Base-by-base conservation (phyloP, 2,329 filamentous ascomycete species). In the Rhytidhysteron rufulum region DNA sequence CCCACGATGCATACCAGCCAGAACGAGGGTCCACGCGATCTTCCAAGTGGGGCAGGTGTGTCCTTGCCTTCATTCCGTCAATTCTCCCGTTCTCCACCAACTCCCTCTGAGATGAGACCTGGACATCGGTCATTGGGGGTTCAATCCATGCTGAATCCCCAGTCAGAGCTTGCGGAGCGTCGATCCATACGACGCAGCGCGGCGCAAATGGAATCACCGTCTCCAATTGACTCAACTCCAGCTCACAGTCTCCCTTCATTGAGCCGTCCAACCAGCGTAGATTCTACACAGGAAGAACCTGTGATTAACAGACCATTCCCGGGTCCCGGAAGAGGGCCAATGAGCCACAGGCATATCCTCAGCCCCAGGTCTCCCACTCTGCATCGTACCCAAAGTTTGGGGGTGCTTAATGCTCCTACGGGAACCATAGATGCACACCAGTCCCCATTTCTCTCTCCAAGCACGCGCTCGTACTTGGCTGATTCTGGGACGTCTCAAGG, bases 301-400 rank as follows among this genome's bases (percentile, higher is more conserved):
- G 42, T 47, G 9, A 42, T 49, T n/a, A 47, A 40, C 13, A 54
- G 54, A 40, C 53, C 40, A 15, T 63, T 54, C 41, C 57, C 49
- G 30, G 54, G 51, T 4, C 55, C 55, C 21, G 49, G 51, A 29
- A 51, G 50, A 20, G 54, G 53, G 27, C 45, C 53, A 32, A 34
- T 65, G 40, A 68, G 78, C 47, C 72, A 73, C 24, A 72, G 78
- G 47, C 72, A 73, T 24, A 72, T 79, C n/a, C 55, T 81, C 44
- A 80, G 76, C 9, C 78, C 80, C 1, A 71, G 73, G 47, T 82
- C 80, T 8, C 79, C 79, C 8, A 63, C 55, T 4, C 38, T 72
- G 30, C 66, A 68, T 39, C 73, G 79, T 45, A 68, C 74, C 19
- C 66, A 72, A 15, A 80, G 75, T 50, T 53, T 77, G 10, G 70